These are phyloP conservation scores for Edaphochlamys debaryana DNA, from an alignment of 139 green algal genomes.

Conservation along the genomic window DNA sequence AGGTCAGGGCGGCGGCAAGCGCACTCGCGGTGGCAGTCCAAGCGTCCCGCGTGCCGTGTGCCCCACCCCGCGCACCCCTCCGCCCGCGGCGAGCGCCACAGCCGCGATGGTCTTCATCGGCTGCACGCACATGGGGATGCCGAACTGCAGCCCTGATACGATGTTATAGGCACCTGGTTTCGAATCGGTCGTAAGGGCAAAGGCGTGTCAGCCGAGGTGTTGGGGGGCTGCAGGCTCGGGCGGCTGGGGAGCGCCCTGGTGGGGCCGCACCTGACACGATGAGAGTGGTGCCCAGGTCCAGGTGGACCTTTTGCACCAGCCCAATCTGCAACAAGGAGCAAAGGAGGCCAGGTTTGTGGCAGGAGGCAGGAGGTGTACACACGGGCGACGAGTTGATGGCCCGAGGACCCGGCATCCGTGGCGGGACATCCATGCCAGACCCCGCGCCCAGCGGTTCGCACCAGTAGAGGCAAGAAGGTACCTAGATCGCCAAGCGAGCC, in stretches of 20 bases:
- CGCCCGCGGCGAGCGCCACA: slow-evolving; percentile 61
- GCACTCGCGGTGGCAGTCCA: too few species aligned
- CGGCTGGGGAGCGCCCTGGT: neutral
- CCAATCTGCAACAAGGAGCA: slow-evolving; percentile 57
- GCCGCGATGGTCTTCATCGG: slow-evolving; percentile 91
- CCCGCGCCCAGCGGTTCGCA: neutral
- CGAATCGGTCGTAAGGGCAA: too few species aligned
- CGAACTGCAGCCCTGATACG: slow-evolving; percentile 67
- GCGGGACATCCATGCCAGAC: too few species aligned
- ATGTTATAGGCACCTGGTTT: slow-evolving; percentile 83
- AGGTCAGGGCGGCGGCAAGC: too few species aligned
- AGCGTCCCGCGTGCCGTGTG: too few species aligned
- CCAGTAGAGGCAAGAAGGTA: slow-evolving; percentile 79
- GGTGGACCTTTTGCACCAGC: slow-evolving; percentile 55
- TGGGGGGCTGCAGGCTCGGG: neutral
- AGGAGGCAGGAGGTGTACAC: neutral
- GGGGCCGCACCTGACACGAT: slow-evolving; percentile 62
- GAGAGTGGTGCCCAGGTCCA: slow-evolving; percentile 85
- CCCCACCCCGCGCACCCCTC: too few species aligned
- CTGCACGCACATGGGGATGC: slow-evolving; percentile 74
- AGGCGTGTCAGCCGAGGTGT: neutral
- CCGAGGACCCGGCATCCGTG: too few species aligned
- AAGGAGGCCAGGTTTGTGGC: neutral
- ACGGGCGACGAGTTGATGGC: too few species aligned
- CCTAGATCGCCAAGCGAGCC: slow-evolving; percentile 80